phyloP scores from a whole-genome alignment of 768 basidiomycete genomes.

The Rhizopogon rudus region DNA sequence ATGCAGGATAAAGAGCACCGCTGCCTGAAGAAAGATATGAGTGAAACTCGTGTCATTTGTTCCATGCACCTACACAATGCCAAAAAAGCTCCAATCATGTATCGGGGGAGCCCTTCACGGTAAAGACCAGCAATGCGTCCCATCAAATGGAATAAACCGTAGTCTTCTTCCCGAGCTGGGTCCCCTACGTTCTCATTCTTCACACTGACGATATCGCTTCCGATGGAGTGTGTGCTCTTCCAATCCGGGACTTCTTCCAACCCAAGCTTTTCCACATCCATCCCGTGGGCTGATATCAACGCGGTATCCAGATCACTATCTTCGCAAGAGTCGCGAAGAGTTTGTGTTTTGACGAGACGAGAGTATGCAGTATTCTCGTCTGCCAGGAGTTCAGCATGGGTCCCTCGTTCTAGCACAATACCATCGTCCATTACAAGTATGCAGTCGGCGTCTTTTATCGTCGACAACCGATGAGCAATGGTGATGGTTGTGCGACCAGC shows the following conservation, averaged over 20 bases:
- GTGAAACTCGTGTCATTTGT: neutral
- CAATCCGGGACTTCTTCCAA: constrained; percentile 26
- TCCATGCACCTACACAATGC: constrained; percentile 21
- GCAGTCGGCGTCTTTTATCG: constrained; percentile 42
- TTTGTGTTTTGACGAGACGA: constrained; percentile 38
- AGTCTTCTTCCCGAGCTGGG: neutral
- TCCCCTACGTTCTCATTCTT: neutral
- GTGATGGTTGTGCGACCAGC: constrained; percentile 32
- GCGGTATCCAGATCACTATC: constrained; percentile 7
- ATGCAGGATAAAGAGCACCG: constrained; percentile 26
- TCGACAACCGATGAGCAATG: constrained; percentile 29
- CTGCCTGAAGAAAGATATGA: constrained; percentile 1
- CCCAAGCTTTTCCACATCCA: constrained; percentile 18
- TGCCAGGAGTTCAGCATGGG: constrained; percentile 33
- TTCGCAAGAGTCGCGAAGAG: constrained; percentile 28
- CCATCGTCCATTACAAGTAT: constrained; percentile 43
- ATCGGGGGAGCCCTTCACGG: constrained; percentile 29
- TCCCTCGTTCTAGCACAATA: constrained; percentile 38
- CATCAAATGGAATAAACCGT: constrained; percentile 33
- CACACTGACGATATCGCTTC: constrained; percentile 4
- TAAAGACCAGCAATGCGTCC: constrained; percentile 34
- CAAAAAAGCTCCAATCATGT: constrained; percentile 31
- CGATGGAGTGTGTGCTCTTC: constrained; percentile 15
- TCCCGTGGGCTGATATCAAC: constrained; percentile 8
- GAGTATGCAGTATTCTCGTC: constrained; percentile 35